Base-by-base conservation (phyloP, 2,329 filamentous ascomycete genomes). In the Fusarium piperis region DNA sequence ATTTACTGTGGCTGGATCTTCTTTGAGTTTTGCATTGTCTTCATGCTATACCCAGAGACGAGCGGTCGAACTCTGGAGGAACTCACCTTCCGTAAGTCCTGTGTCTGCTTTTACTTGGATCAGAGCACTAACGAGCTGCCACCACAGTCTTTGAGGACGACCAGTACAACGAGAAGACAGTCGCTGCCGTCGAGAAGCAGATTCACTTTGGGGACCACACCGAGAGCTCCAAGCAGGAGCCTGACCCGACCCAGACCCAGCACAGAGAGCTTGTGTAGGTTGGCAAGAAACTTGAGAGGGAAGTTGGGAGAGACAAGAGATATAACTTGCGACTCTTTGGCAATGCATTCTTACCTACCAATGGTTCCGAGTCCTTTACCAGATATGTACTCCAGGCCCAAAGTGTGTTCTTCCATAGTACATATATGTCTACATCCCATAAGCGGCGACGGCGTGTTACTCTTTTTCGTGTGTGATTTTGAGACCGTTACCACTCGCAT, bases 1-100 rank as follows among this genome's bases (percentile, higher is more conserved):
- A 82, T 83, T 11, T 85, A 84, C 67, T 83, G 81, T 69, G 81
- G 79, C 30, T 85, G 83, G 78, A 78, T 85, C 13, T 76, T 77
- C 2, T 81, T 84, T 36, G 82, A 85, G 73, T 78, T 84, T 41
- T 60, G 52, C 28, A 73, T 81, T 89, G 92, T 96, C 57, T 96
- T 91, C 82, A 93, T 94, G 81, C 86, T 95, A 70, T 97, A 95
- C 79, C 93, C 94, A 11, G 94, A 97, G 82, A 97, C 94, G 0
- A 92, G 92, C 68, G 94, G 74, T 18, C 72, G 94, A 67, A 91
- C 93, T 59, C 84, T 96, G 26, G 93, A 96, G 83, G 93, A 96
- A 57, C 76, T 84, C 51, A 72, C 81, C 2, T 83, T 84, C 74
- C 73, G 82, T 84, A 79, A 74, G 82, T 80, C 33, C 10, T 3